These are phyloP conservation scores for Yarrowia osloensis DNA, from an alignment of 805 yeast genomes.

Conservation along the genomic window DNA sequence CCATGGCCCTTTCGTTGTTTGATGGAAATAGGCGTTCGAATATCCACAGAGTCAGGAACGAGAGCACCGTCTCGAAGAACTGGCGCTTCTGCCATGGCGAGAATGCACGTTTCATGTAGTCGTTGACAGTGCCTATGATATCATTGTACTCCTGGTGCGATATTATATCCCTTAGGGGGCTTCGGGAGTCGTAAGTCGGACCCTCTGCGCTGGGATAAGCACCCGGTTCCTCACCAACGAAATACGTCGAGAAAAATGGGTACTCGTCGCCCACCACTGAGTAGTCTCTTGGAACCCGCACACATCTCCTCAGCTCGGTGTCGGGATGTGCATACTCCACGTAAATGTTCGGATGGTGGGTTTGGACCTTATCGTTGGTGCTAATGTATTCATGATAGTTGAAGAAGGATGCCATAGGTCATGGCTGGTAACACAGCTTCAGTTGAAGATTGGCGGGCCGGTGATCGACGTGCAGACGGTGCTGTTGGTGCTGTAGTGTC, in stretches of 20 bases:
- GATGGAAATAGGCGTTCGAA: conserved; percentile 4
- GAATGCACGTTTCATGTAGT: conserved; percentile 15
- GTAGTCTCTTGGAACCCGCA: conserved; percentile 22
- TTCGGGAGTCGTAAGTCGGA: not conserved
- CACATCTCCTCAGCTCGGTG: not conserved
- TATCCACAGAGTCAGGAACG: conserved; percentile 10
- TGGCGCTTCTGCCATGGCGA: conserved; percentile 23
- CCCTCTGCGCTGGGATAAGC: conserved; percentile 24
- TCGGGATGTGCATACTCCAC: not conserved
- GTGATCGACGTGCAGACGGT: not conserved
- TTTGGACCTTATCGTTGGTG: conserved; percentile 4
- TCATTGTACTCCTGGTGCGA: conserved; percentile 7
- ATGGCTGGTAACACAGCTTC: not conserved
- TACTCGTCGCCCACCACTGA: conserved; percentile 21
- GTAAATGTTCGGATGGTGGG: conserved; percentile 12
- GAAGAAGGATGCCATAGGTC: conserved; percentile 30
- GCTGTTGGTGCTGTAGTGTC: not conserved
- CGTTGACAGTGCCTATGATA: not conserved
- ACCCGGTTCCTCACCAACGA: conserved; percentile 25
- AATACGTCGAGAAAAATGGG: conserved; percentile 11
- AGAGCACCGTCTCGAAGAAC: conserved; percentile 8
- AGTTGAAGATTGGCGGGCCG: not conserved
- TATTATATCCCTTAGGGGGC: conserved; percentile 19
- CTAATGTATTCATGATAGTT: conserved; percentile 27
- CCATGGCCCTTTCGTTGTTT: conserved; percentile 1